Conservation (phyloP, 306 rosid species). For the Prinsepia uniflora region DNA sequence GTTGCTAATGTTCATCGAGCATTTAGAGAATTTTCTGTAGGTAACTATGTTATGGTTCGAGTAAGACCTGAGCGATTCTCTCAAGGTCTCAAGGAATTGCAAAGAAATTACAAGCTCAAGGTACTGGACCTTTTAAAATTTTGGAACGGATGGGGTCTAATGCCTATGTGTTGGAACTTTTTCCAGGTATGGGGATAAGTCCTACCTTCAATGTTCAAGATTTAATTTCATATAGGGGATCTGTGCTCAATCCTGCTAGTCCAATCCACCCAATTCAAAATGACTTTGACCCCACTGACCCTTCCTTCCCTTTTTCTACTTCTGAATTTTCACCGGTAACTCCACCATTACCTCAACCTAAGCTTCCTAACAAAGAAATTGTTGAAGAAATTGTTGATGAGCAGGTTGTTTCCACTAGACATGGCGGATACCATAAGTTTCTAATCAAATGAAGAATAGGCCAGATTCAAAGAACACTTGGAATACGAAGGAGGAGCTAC, state of each 20-base stretch:
- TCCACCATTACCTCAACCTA: too few species aligned
- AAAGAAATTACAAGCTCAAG: background rate
- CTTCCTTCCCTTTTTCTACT: too few species aligned
- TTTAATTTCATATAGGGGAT: background rate
- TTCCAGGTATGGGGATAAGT: background rate
- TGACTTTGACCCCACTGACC: too few species aligned
- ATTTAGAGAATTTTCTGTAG: background rate
- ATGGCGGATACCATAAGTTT: background rate
- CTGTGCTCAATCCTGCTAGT: too few species aligned
- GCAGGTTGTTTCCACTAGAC: background rate
- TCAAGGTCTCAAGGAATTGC: background rate
- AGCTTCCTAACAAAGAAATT: too few species aligned
- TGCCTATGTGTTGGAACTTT: background rate
- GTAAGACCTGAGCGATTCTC: background rate
- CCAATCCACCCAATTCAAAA: too few species aligned
- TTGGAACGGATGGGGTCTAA: background rate
- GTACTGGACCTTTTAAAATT: background rate
- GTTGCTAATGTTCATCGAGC: background rate
- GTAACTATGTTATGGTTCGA: background rate
- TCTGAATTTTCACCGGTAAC: too few species aligned
- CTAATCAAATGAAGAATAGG: too few species aligned
- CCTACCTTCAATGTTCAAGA: background rate
- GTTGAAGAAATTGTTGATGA: too few species aligned
- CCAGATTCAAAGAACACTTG: too few species aligned
- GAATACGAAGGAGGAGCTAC: too few species aligned